phyloP scores from a whole-genome alignment of 441 rosid genomes.

The Pelargonium australe region DNA sequence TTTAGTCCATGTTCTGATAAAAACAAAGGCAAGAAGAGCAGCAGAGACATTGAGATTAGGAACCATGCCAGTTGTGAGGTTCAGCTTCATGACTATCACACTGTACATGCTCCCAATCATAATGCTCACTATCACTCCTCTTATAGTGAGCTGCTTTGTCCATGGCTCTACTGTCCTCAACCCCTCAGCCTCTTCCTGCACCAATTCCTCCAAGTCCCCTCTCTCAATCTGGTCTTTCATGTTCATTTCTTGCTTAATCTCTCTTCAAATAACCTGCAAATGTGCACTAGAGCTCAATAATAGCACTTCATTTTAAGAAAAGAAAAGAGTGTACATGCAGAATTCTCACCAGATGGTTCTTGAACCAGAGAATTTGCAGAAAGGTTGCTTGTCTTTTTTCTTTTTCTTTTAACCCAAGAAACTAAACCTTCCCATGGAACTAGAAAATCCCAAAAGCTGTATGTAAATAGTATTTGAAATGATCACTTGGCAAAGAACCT shows the following conservation, averaged over 20 bases:
- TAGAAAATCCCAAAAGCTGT: not conserved
- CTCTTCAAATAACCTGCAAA: too few relatives aligned
- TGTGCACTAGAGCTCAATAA: too few relatives aligned
- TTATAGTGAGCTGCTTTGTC: constrained; percentile 67
- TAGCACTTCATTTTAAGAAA: too few relatives aligned
- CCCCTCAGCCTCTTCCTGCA: constrained; percentile 28
- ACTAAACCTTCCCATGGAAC: too few relatives aligned
- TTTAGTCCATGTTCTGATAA: constrained; percentile 69
- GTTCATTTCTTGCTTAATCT: not conserved
- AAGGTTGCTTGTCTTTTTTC: too few relatives aligned
- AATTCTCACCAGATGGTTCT: too few relatives aligned
- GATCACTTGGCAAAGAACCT: too few relatives aligned
- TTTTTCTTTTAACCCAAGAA: too few relatives aligned
- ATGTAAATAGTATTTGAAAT: not conserved
- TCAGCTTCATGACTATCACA: constrained; percentile 74
- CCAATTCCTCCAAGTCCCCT: constrained; percentile 30
- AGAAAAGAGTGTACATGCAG: too few relatives aligned
- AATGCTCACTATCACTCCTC: constrained; percentile 61
- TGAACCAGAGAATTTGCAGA: too few relatives aligned
- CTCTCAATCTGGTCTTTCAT: constrained; percentile 13
- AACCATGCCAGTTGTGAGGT: constrained; percentile 84
- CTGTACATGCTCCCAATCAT: constrained; percentile 69
- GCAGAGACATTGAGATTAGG: constrained; percentile 93
- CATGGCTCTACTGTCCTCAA: constrained; percentile 54
- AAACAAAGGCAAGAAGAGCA: constrained; percentile 69